Percentiles rank a stretch among this genome's conserved stretches.
Evolutionary conservation across 352 stramenopile genomes (phyloP).

Genomic region (Pythium aristosporum): DNA sequence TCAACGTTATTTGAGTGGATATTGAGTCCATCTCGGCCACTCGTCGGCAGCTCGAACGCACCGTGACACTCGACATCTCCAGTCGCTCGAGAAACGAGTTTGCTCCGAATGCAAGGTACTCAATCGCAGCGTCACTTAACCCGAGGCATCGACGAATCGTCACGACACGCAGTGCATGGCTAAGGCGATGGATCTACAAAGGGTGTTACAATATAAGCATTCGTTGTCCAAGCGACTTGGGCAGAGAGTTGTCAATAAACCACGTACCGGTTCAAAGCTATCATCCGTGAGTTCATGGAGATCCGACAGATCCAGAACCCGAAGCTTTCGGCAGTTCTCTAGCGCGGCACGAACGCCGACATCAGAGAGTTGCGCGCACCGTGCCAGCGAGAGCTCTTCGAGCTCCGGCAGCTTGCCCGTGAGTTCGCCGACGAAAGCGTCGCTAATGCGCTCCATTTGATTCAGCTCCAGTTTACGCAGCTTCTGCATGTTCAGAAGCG

Average conservation of each 20-base stretch:
- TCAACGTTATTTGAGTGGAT: too few relatives aligned
- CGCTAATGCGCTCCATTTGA: conserved; percentile 73
- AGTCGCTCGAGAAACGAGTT: conserved; percentile 57
- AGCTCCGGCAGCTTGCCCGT: conserved; percentile 44
- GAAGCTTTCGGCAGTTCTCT: conserved; percentile 57
- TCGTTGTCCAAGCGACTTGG: too few relatives aligned
- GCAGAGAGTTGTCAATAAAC: neutral
- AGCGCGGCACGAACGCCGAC: conserved; percentile 41
- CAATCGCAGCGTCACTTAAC: conserved; percentile 54
- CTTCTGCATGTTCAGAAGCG: conserved; percentile 59
- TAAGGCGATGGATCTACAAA: conserved; percentile 41
- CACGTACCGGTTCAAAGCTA: conserved; percentile 56
- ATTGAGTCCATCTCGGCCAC: neutral
- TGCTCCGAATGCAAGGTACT: conserved; percentile 57
- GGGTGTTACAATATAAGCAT: neutral
- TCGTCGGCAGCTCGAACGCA: conserved; percentile 29
- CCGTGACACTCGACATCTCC: conserved; percentile 75
- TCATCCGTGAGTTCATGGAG: conserved; percentile 66
- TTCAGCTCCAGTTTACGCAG: conserved; percentile 69
- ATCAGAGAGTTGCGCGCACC: conserved; percentile 71
- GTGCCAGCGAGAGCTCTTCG: conserved; percentile 67
- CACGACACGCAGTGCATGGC: conserved; percentile 53
- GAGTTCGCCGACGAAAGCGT: conserved; percentile 55
- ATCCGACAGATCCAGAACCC: conserved; percentile 65
- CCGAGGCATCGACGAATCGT: conserved; percentile 61